Conservation (phyloP, 2,329 filamentous ascomycete species). For the Aspergillus hiratsukae region DNA sequence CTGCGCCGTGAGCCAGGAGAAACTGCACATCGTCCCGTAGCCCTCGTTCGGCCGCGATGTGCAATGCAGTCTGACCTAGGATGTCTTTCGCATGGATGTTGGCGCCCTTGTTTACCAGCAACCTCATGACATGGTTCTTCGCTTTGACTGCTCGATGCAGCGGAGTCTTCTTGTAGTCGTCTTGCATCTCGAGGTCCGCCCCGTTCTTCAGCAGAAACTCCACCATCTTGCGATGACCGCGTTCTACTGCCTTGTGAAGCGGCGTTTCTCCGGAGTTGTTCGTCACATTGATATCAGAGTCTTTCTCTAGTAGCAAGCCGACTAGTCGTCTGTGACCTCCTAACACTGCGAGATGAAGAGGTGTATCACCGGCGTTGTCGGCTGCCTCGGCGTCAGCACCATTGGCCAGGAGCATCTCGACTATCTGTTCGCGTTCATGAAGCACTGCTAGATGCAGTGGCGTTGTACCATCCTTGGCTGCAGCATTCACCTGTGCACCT, state of each 20-base stretch:
- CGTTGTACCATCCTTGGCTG: constrained; percentile 15
- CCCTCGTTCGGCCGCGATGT: constrained; percentile 19
- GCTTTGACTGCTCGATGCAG: constrained; percentile 18
- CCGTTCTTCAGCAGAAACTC: constrained; percentile 23
- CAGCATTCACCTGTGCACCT: constrained; percentile 12
- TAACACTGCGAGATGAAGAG: constrained; percentile 19
- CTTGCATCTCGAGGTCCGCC: constrained; percentile 20
- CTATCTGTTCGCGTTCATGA: constrained; percentile 19
- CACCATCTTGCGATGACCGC: constrained; percentile 25
- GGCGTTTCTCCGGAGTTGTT: constrained; percentile 24
- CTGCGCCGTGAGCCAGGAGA: constrained; percentile 17
- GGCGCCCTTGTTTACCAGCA: constrained; percentile 16
- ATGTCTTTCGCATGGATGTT: constrained; percentile 18
- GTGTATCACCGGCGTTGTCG: constrained; percentile 21
- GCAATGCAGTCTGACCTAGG: constrained; percentile 20
- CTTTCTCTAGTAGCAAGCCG: constrained; percentile 20
- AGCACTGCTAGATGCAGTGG: constrained; percentile 19
- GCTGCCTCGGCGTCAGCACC: constrained; percentile 22
- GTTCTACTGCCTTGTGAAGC: constrained; percentile 24
- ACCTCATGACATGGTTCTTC: constrained; percentile 17
- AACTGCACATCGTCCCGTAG: constrained; percentile 18
- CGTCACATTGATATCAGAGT: constrained; percentile 20
- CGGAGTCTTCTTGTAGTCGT: constrained; percentile 19
- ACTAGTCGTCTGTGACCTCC: constrained; percentile 15
- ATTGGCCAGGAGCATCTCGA: constrained; percentile 19